Conservation (phyloP, 108 stramenopile genomes). For the Conticribra guillardii region DNA sequence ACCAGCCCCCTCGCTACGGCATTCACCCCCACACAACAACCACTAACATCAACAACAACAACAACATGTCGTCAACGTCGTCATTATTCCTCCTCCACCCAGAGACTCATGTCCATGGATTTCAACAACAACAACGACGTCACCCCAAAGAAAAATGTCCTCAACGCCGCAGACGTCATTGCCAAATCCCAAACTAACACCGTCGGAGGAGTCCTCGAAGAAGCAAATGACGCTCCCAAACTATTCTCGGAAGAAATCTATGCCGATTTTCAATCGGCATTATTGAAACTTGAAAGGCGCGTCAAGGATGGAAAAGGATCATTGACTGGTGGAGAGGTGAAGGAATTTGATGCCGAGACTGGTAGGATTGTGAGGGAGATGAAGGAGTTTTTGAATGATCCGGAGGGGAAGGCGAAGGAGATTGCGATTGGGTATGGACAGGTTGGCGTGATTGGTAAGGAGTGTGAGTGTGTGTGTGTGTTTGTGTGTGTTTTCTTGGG, state of each 20-base stretch:
- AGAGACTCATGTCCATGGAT: neutral
- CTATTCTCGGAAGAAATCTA: slow-evolving; percentile 62
- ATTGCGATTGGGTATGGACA: slow-evolving; percentile 20
- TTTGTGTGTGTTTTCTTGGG: neutral
- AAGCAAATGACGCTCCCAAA: slow-evolving; percentile 55
- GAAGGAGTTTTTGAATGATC: slow-evolving; percentile 55
- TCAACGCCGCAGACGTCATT: slow-evolving; percentile 23
- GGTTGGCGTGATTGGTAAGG: neutral
- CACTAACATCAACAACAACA: too few species aligned
- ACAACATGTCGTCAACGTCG: too few species aligned
- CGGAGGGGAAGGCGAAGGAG: slow-evolving; percentile 16
- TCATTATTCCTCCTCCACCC: neutral
- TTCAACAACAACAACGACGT: neutral
- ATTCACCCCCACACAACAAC: neutral
- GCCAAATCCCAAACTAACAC: neutral
- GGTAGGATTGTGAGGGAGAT: slow-evolving; percentile 64
- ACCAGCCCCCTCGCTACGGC: neutral
- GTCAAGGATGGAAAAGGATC: slow-evolving; percentile 64
- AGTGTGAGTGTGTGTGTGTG: neutral
- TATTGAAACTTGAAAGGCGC: slow-evolving; percentile 66
- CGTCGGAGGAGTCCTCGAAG: slow-evolving; percentile 8
- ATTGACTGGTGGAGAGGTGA: slow-evolving; percentile 53
- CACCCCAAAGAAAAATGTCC: slow-evolving; percentile 16
- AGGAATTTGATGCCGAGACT: slow-evolving; percentile 47
- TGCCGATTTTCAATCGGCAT: slow-evolving; percentile 61